These are phyloP conservation scores for Exsudoporus frostii DNA, from an alignment of 768 basidiomycete species.

Conservation along the genomic window DNA sequence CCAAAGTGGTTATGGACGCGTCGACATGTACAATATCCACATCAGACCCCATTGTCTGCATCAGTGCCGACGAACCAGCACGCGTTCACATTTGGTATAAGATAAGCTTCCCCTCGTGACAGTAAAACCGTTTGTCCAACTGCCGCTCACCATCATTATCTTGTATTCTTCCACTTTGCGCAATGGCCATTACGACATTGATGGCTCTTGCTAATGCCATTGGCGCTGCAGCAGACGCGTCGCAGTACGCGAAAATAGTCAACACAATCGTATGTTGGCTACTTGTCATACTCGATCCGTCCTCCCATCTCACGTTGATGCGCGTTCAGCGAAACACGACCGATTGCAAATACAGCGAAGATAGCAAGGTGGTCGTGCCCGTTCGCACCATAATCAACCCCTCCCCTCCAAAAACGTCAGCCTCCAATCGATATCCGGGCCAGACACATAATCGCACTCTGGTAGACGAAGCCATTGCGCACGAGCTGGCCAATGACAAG, in stretches of 20 bases:
- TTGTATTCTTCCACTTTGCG: background rate
- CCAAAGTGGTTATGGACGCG: background rate
- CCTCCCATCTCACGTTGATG: background rate
- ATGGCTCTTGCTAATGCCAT: background rate
- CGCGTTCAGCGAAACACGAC: background rate
- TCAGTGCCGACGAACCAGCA: background rate
- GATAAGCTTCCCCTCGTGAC: background rate
- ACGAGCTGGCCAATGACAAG: slow-evolving; percentile 6
- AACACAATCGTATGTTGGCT: background rate
- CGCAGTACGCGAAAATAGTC: background rate
- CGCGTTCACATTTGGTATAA: background rate
- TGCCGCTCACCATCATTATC: background rate
- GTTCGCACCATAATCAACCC: background rate
- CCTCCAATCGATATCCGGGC: background rate
- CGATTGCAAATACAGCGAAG: background rate
- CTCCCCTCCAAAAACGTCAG: slow-evolving; percentile 1
- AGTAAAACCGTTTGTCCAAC: background rate
- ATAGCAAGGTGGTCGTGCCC: background rate
- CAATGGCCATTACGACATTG: background rate
- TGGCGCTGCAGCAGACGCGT: background rate
- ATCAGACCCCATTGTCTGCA: background rate
- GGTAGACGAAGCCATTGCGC: background rate
- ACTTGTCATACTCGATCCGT: background rate
- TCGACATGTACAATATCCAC: background rate
- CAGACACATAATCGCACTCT: background rate